Evolutionary conservation across 1,284 basidiomycete genomes (phyloP), one percentile per base, ranked within the genome.

Genomic region (Ceratobasidium sp.): DNA sequence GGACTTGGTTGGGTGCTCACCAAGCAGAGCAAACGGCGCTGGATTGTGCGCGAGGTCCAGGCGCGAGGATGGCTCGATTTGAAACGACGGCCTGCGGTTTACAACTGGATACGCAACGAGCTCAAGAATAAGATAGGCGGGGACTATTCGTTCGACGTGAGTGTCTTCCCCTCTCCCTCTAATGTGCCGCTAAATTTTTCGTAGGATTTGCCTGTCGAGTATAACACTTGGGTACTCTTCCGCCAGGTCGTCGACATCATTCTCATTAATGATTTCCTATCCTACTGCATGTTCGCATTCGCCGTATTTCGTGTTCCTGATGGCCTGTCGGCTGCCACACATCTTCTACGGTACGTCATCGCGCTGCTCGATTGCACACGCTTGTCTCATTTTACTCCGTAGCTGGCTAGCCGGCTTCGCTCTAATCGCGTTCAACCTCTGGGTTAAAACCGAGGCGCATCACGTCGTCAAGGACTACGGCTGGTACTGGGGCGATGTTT

Each of bases 401-500:
- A 95, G 95, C 80, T 99, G 97, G 96, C 83, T 93, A 57, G 91
- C 91, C 15, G 97, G 98, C 15, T 85, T 95, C 80, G 88, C 90
- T 0, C 86, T 99, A 46, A 96, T 99, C 82, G 89, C 89, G 52
- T 99, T 99, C 88, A 99, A 99, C 83, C 88, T 98, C 49, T 99
- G 97, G 96, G 97, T 99, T 80, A 99, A 99, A 85, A 93, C 95
- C 15, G 97, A 99, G 82, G 97, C 97, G 0, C 97, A 99, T 83
- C 89, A 95, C 66, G 95, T 99, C 69, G 96, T 99, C 78, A 98
- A 98, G 79, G 92, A 93, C 80, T 94, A 93, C 79, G 93, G 93
- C 11, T 95, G 95, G 96, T 99, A 99, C 85, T 99, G 97, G 97
- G 97, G 97, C 22, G 97, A 99, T 82, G 94, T 94, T 67, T 99